These are phyloP conservation scores for Trichosanthes cucumerina DNA, from an alignment of 306 rosid species.

Conservation along the genomic window DNA sequence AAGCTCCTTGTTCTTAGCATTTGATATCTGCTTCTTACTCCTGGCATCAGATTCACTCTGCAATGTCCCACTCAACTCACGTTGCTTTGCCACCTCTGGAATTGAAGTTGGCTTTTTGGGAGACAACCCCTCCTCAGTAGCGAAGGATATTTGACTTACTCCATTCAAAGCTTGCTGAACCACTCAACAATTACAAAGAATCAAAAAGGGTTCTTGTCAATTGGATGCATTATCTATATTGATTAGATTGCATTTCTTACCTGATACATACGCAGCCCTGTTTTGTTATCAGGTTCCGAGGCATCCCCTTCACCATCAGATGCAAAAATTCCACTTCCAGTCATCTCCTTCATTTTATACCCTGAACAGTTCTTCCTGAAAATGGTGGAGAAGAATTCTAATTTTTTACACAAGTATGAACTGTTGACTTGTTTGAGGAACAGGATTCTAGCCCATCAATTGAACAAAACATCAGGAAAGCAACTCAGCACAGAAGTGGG, in stretches of 20 bases:
- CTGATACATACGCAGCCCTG: constrained; percentile 55
- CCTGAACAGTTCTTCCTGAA: constrained; percentile 69
- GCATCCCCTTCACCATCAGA: constrained; percentile 29
- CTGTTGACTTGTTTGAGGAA: background rate
- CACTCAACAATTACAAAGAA: background rate
- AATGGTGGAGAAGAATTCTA: background rate
- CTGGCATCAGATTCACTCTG: constrained; percentile 36
- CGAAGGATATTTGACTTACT: constrained; percentile 75
- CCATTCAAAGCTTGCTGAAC: constrained; percentile 57
- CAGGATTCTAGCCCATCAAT: background rate
- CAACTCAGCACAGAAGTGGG: background rate
- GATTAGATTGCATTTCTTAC: constrained; percentile 20
- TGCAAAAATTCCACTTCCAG: constrained; percentile 59
- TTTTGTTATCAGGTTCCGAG: constrained; percentile 36
- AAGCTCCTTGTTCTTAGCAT: constrained; percentile 75
- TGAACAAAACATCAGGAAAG: background rate
- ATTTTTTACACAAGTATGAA: too few relatives aligned
- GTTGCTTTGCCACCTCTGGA: constrained; percentile 90
- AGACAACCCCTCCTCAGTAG: constrained; percentile 43
- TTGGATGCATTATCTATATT: background rate
- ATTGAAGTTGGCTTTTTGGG: constrained; percentile 58
- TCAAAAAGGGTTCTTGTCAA: background rate
- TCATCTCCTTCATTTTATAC: constrained; percentile 57
- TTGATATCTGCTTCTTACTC: constrained; percentile 44
- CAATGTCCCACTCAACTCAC: constrained; percentile 72